Evolutionary conservation across 441 rosid genomes (phyloP), one percentile per base, ranked within the genome.

Genomic region (Aleurites moluccanus): DNA sequence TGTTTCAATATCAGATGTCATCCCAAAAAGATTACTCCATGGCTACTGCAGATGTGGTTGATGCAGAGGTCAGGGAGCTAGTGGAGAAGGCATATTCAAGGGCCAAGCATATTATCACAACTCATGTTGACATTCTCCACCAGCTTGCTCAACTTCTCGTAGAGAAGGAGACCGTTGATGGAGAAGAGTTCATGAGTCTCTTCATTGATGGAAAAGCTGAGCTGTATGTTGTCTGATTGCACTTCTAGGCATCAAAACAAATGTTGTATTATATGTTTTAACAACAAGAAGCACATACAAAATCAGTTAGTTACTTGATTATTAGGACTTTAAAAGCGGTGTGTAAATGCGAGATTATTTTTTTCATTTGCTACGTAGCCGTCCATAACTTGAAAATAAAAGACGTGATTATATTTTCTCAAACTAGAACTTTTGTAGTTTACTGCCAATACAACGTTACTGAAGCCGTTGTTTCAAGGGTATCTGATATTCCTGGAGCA

Each of bases 41-140:
- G 98, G 98, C 97, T 27, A 94, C 98, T 10, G 97, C 98, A 0
- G 98, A 94, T 73, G 82, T 93, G 64, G 98, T 94, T 69, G 98
- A 94, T 78, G 83, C 93, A 0, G 98, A 94, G 79, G 98, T 94
- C 30, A 88, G 97, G 79, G 95, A 85, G 72, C 85, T 94, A 13
- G 98, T 92, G 50, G 97, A 94, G 80, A 86, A 55, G 49, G 97
- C 98, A 4, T 94, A 94, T 60, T 4, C 77, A 21, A 87, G 97
- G 74, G 98, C 98, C 6, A 92, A 65, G 65, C 67, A 88, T 83
- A 89, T 94, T 77, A 78, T 92, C 61, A 85, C 87, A 47, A 92
- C 91, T 56, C 96, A 94, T 70, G 76, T 90, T 28, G 98, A 92
- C 85, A 94, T 94, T 67, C 88, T 94, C 6, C 97, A 90, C 82